A percentile compares a stretch with the other conserved stretches of the same genome.
phyloP scores from a whole-genome alignment of 352 stramenopile species.

The Phytopythium boreale region DNA sequence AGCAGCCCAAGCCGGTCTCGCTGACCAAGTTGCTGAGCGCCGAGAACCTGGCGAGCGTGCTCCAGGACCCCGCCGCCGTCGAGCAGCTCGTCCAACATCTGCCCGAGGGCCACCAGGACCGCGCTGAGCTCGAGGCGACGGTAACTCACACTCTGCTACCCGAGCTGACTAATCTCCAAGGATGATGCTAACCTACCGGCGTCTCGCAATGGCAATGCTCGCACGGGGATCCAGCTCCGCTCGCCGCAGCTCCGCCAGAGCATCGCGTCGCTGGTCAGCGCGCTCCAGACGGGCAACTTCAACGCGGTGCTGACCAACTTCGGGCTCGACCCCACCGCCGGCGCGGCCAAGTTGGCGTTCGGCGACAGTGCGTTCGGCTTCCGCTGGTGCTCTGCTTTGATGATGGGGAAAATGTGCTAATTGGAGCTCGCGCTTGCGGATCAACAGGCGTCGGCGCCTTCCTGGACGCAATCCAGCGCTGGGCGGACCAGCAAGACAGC shows the following conservation, averaged over 20 bases:
- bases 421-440: not conserved
- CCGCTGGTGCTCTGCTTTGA: not conserved
- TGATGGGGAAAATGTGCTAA: not conserved
- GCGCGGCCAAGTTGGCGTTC: slow-evolving; percentile 72
- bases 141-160: slow-evolving; percentile 15
- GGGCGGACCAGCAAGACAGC: slow-evolving; percentile 58
- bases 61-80: slow-evolving; percentile 61
- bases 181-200: not conserved
- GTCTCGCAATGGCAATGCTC: not conserved
- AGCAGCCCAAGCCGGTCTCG: slow-evolving; percentile 61
- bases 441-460: slow-evolving; percentile 67
- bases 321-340: slow-evolving; percentile 73
- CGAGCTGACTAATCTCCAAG: not conserved
- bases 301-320: slow-evolving; percentile 91
- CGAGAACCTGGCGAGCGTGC: slow-evolving; percentile 50
- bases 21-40: slow-evolving; percentile 62
- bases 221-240: slow-evolving; percentile 32
- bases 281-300: slow-evolving; percentile 88
- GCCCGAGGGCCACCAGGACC: slow-evolving; percentile 76
- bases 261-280: slow-evolving; percentile 78
- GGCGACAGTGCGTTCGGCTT: slow-evolving; percentile 62
- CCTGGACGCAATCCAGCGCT: slow-evolving; percentile 73
- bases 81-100: slow-evolving; percentile 65
- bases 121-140: slow-evolving; percentile 71
- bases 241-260: slow-evolving; percentile 89